phyloP scores from a whole-genome alignment of 225 moss, liverwort and hornwort species.

The Sphagnum tenellum region DNA sequence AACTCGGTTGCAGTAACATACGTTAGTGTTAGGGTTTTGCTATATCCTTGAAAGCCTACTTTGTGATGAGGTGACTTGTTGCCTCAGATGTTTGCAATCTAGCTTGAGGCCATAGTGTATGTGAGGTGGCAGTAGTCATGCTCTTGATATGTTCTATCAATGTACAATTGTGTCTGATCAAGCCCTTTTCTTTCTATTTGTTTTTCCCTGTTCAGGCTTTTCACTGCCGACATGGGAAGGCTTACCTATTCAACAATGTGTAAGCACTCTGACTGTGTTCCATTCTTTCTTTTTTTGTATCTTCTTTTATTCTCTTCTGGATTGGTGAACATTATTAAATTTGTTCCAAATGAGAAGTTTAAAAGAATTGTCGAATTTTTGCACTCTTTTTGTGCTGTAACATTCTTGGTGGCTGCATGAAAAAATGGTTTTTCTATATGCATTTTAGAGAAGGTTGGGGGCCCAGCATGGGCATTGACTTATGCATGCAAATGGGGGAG shows the following conservation, averaged over 20 bases:
- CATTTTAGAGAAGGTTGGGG: too few species aligned
- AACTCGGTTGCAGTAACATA: too few species aligned
- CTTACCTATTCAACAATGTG: constrained; percentile 96
- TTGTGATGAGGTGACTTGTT: neutral
- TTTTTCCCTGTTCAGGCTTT: constrained; percentile 40
- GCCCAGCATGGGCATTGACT: too few species aligned
- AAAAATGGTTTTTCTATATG: too few species aligned
- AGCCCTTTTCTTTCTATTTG: neutral
- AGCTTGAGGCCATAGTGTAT: neutral
- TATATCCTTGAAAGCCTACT: too few species aligned
- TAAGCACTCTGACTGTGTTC: constrained; percentile 17
- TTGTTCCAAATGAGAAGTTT: too few species aligned
- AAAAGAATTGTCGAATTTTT: too few species aligned
- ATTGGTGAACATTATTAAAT: neutral
- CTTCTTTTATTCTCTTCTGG: neutral
- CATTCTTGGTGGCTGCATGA: too few species aligned
- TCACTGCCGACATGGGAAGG: constrained; percentile 93
- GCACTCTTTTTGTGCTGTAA: too few species aligned
- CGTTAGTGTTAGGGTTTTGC: too few species aligned
- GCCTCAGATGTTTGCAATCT: neutral
- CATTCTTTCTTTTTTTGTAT: neutral
- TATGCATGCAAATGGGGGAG: constrained; percentile 8
- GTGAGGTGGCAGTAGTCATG: neutral
- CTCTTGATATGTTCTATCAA: neutral
- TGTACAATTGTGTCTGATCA: neutral